Evolutionary conservation across 495 filamentous ascomycete genomes (phyloP).

Genomic region (Sordaria brevicollis): DNA sequence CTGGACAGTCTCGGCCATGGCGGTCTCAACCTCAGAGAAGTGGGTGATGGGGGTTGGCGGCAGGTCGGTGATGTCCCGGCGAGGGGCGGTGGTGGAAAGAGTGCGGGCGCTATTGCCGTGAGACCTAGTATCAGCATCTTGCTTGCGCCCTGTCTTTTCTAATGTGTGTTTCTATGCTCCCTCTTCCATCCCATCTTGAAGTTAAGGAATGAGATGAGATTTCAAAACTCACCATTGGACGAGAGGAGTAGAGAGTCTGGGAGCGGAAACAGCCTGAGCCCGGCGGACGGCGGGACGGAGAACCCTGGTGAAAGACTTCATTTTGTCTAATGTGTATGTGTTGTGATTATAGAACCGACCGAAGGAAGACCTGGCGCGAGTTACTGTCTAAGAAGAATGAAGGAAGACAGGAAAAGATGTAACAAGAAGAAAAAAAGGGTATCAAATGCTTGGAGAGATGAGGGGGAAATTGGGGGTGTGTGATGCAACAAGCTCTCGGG

Average conservation of each 20-base stretch:
- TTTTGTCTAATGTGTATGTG: slow-evolving; percentile 18
- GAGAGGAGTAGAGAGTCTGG: slow-evolving; percentile 15
- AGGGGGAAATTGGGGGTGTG: neutral
- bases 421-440: neutral
- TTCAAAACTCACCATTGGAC: slow-evolving; percentile 17
- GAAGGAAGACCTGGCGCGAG: neutral
- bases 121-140: slow-evolving; percentile 3
- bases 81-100: slow-evolving; percentile 58
- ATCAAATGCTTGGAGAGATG: neutral
- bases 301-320: slow-evolving; percentile 61
- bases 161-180: neutral
- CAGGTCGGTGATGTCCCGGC: slow-evolving; percentile 51
- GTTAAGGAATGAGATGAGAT: neutral
- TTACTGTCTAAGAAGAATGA: neutral
- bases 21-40: slow-evolving; percentile 77
- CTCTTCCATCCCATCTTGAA: neutral
- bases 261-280: slow-evolving; percentile 28
- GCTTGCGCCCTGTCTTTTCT: neutral
- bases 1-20: slow-evolving; percentile 82
- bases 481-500: neutral
- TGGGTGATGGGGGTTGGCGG: slow-evolving; percentile 89
- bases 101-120: slow-evolving; percentile 41
- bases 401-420: slow-evolving; percentile 1
- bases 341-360: neutral
- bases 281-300: slow-evolving; percentile 58